Base-by-base conservation (phyloP, 2,329 filamentous ascomycete genomes). In the Fusarium brevicatenulatum region DNA sequence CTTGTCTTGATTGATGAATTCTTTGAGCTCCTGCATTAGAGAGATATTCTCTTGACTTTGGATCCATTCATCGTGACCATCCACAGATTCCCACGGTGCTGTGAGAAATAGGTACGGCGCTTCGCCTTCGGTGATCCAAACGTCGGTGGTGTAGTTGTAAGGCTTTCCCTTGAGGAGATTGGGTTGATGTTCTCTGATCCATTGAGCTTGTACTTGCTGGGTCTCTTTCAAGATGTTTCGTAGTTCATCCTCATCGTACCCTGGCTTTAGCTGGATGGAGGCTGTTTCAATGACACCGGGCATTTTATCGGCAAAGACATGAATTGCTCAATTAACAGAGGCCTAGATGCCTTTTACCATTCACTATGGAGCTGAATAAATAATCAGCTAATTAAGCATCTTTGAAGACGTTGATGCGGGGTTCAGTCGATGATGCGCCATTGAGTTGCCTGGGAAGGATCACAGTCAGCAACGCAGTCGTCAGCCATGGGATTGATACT, bases 1-100 rank as follows among this genome's bases (percentile, higher is more conserved):
- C 18, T 76, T 71, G 4, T 78, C 81, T 9, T 81, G 77, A 10
- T 78, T 76, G 42, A 85, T 78, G 59, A 82, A 81, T 7, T 70
- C 62, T 30, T 65, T 69, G 16, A 87, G 71, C 30, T 76, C 74
- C 23, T 73, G 76, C 69, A 84, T 83, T 59, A 79, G 74, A 9
- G 66, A 56, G 55, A 79, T 68, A 74, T 87, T 87, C 37, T 83
- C 83, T 7, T 78, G 70, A 56, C 82, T 84, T 49, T 79, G 77
- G 54, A 86, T 82, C 85, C 86, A 88, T 55, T 81, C 70, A 52
- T 66, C 69, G 64, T 87, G 85, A 9, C 81, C 81, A 19, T 80
- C 81, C 25, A 81, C 79, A 1, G 82, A 84, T 61, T 82, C 79
- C 86, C 86, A 87, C 16, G 82, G 80, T 23, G 85, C 83, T 9